A percentile compares a stretch with the other conserved stretches of the same genome.
phyloP scores from a whole-genome alignment of 805 yeast species.

The Metschnikowia aberdeeniae region DNA sequence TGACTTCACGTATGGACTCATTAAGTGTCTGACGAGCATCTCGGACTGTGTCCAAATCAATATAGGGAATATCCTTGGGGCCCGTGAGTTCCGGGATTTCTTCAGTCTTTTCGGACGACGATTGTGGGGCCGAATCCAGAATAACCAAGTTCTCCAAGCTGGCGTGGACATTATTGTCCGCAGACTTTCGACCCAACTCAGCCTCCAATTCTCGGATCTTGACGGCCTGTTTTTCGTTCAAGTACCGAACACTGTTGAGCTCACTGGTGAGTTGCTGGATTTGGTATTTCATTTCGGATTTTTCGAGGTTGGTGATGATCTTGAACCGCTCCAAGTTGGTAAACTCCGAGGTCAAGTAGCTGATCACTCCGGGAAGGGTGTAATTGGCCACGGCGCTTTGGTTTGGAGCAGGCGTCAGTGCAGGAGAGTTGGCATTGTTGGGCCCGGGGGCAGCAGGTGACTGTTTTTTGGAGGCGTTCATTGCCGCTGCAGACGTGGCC shows the following conservation, averaged over 20 bases:
- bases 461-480: constrained; percentile 3
- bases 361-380: constrained; percentile 57
- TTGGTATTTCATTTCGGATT: constrained; percentile 47
- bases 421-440: neutral
- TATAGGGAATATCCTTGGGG: constrained; percentile 11
- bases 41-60: constrained; percentile 15
- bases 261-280: constrained; percentile 52
- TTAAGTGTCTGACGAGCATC: constrained; percentile 15
- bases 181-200: constrained; percentile 3
- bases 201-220: constrained; percentile 37
- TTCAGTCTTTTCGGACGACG: neutral
- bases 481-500: neutral
- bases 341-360: constrained; percentile 55
- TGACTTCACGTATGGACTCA: constrained; percentile 13
- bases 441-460: neutral
- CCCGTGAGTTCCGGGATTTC: too few species aligned
- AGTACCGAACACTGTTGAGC: constrained; percentile 39
- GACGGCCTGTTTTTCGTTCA: constrained; percentile 40
- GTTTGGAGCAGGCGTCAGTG: neutral
- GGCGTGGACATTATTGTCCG: constrained; percentile 2
- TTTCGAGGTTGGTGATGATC: constrained; percentile 51
- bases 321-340: constrained; percentile 41
- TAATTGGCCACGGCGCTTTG: constrained; percentile 26
- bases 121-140: neutral
- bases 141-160: neutral